Base-by-base conservation (phyloP, 805 yeast species). In the Suhomyces tanzawaensis region DNA sequence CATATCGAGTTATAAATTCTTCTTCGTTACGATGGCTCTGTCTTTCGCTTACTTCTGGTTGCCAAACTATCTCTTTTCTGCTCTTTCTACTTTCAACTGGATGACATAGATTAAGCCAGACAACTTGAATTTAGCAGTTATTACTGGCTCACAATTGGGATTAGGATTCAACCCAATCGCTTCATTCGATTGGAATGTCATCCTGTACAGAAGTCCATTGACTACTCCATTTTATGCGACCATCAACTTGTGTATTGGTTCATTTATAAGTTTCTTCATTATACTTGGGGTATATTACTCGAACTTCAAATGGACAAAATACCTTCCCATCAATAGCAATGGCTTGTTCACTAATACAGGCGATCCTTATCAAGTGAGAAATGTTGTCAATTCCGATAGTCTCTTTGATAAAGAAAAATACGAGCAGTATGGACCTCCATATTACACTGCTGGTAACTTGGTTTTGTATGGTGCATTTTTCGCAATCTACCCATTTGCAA, bases 81-180 rank as follows among this genome's bases (percentile, higher is more conserved):
- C 73, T 3, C 50, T 73, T 8, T 68, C 71, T 4, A 50, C 58
- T 3, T 72, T 72, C 57, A 67, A 69, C 47, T 79, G 84, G 85
- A 66, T 75, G 47, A 67, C 76, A 3, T 79, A 83, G 82, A 77
- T 77, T 32, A 56, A 59, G 4, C 82, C 81, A 11, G 42, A 67
- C 26, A 76, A 74, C 51, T 60, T 69, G 41, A 67, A 69, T 46
- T 53, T 78, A 37, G 75, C 76, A 12, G 49, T 56, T 6, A 54
- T 78, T n/a, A 72, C 80, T 9, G 82, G 84, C 19, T 52, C 63
- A 12, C 39, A 46, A 7, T 32, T 41, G 19, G 81, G 81, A 12
- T 42, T 77, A 19, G 82, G 82, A 7, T 41, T 76, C 31, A 77
- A 76, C 51, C 82, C 82, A 11, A 49, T 74, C 31, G 55, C 81